phyloP scores from a whole-genome alignment of 2,329 filamentous ascomycete genomes.

The Aspergillus aculeatinus region DNA sequence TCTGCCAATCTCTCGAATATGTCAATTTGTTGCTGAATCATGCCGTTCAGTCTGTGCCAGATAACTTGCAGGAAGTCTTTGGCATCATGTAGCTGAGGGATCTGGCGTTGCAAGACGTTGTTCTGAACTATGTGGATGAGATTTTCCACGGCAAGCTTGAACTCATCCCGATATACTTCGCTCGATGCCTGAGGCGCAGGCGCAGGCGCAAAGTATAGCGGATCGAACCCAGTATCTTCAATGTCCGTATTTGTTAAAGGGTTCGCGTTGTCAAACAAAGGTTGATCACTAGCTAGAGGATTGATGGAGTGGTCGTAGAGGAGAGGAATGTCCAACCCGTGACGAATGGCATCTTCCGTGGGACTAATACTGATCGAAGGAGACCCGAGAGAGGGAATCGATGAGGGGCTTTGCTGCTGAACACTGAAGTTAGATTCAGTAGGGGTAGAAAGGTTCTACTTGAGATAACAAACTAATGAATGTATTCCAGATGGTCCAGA shows the following conservation, averaged over 20 bases:
- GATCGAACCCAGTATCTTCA: neutral
- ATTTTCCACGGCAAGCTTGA: neutral
- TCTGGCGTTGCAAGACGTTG: neutral
- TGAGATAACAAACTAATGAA: neutral
- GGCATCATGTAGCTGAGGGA: neutral
- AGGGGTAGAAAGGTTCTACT: neutral
- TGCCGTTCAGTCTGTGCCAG: neutral
- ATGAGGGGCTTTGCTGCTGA: conserved; percentile 1
- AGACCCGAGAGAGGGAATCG: conserved; percentile 1
- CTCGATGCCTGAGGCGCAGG: neutral
- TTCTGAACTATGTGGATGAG: neutral
- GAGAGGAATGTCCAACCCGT: neutral
- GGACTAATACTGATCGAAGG: conserved; percentile 1
- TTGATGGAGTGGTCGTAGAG: neutral
- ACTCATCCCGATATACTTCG: neutral
- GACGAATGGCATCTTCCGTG: neutral
- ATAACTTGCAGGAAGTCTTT: neutral
- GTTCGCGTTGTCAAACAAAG: neutral
- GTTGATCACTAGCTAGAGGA: neutral
- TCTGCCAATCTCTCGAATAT: neutral
- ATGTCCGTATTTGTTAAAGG: neutral
- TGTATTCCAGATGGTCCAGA: neutral
- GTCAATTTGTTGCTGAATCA: conserved; percentile 10
- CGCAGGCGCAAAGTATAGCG: neutral
- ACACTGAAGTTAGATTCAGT: neutral